Percentiles rank a stretch among this genome's conserved stretches.
Conservation (phyloP, 306 rosid species). For the Geum urbanum region DNA sequence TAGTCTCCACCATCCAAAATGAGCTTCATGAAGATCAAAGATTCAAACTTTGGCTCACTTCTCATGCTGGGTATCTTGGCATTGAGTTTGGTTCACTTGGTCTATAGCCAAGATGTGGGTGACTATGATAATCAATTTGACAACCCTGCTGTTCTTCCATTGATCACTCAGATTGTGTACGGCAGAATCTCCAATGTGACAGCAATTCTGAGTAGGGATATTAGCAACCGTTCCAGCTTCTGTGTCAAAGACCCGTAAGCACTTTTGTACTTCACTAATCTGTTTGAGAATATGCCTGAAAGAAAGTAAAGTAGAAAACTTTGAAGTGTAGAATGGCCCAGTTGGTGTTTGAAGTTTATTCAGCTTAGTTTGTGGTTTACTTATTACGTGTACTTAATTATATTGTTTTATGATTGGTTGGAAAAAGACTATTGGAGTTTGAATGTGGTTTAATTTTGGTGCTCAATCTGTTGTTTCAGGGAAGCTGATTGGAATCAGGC, state of each 20-base stretch:
- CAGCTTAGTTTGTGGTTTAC: neutral
- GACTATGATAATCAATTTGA: conserved; percentile 38
- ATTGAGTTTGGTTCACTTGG: conserved; percentile 36
- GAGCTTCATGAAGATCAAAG: conserved; percentile 29
- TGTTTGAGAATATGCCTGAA: conserved; percentile 6
- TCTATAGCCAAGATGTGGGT: conserved; percentile 46
- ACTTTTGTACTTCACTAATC: neutral
- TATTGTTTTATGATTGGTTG: neutral
- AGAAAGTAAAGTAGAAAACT: neutral
- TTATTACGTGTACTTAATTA: neutral
- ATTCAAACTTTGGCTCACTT: conserved; percentile 9
- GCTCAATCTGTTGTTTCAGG: conserved; percentile 42
- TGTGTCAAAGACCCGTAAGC: conserved; percentile 80
- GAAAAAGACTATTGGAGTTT: neutral
- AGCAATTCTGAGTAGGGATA: conserved; percentile 41
- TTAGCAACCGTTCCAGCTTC: conserved; percentile 51
- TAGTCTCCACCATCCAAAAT: conserved; percentile 9
- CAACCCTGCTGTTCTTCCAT: conserved; percentile 64
- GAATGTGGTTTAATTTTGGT: conserved; percentile 18
- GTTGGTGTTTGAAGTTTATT: conserved; percentile 3
- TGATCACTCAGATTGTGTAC: conserved; percentile 58
- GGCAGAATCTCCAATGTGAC: conserved; percentile 61
- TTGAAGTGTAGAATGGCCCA: neutral
- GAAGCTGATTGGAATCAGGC: conserved; percentile 88
- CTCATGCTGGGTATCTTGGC: conserved; percentile 29